Conservation (phyloP, 768 basidiomycete genomes). For the Rhodocollybia butyracea region DNA sequence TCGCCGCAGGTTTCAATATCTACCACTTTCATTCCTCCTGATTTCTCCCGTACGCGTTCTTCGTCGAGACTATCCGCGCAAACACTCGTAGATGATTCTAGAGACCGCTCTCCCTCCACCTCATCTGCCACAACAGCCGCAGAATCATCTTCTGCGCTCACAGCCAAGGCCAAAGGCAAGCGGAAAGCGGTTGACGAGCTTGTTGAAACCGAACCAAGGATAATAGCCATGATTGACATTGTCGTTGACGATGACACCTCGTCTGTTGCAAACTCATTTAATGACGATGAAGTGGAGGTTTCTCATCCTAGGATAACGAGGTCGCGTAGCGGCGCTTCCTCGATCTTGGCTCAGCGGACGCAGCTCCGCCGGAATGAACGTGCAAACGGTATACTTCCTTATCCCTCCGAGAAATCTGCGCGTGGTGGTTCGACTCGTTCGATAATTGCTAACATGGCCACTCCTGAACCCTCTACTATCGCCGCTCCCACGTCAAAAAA, state of each 20-base stretch:
- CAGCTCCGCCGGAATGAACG: background rate
- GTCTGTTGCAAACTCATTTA: background rate
- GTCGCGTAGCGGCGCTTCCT: background rate
- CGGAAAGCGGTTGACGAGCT: background rate
- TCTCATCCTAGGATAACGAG: background rate
- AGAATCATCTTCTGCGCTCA: background rate
- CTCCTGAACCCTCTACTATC: background rate
- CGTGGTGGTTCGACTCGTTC: background rate
- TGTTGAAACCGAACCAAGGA: background rate
- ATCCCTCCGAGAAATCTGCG: background rate
- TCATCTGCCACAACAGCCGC: background rate
- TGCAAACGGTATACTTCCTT: background rate
- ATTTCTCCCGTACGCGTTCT: constrained; percentile 1
- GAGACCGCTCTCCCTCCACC: background rate
- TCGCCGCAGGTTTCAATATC: background rate
- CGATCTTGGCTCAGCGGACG: background rate
- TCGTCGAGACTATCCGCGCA: constrained; percentile 3
- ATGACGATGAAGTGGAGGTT: background rate
- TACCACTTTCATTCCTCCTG: background rate
- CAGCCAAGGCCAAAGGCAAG: background rate
- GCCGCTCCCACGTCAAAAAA: background rate
- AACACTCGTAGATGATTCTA: background rate
- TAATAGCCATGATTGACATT: background rate
- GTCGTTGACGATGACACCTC: background rate
- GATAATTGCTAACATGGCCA: background rate